phyloP scores from a whole-genome alignment of 1,139 yeast genomes.

The Taphrina communis region DNA sequence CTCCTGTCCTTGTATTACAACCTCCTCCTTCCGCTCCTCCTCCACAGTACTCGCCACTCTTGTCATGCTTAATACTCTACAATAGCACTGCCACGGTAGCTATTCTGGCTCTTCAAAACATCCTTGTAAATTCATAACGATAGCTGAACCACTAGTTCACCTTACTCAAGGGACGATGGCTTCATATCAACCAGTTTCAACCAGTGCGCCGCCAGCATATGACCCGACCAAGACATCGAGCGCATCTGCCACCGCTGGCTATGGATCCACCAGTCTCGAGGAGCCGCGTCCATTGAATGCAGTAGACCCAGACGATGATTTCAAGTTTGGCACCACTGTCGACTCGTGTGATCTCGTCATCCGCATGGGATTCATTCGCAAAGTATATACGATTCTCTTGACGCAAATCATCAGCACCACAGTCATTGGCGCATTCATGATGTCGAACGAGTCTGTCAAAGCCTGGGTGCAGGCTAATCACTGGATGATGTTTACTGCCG shows the following conservation, averaged over 20 bases:
- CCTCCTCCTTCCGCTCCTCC: not conserved
- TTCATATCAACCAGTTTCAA: slow-evolving; percentile 18
- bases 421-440: slow-evolving; percentile 63
- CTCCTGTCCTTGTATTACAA: not conserved
- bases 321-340: slow-evolving; percentile 79
- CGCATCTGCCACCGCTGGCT: slow-evolving; percentile 11
- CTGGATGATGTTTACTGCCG: slow-evolving; percentile 66
- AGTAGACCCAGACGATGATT: slow-evolving; percentile 61
- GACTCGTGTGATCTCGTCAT: slow-evolving; percentile 77
- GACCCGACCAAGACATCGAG: slow-evolving; percentile 14
- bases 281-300: not conserved
- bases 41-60: slow-evolving; percentile 1
- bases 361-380: slow-evolving; percentile 74
- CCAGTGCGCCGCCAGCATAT: slow-evolving; percentile 32
- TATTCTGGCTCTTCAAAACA: no score
- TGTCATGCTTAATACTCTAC: not conserved
- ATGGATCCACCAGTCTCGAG: slow-evolving; percentile 19
- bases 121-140: no score
- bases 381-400: slow-evolving; percentile 75
- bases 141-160: not conserved
- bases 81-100: not conserved
- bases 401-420: slow-evolving; percentile 70
- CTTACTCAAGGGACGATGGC: not conserved
- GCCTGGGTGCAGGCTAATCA: slow-evolving; percentile 66
- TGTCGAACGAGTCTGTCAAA: slow-evolving; percentile 58